Evolutionary conservation across 768 basidiomycete species (phyloP), one percentile per base, ranked within the genome.

Genomic region (Xerocomellus intermedius): DNA sequence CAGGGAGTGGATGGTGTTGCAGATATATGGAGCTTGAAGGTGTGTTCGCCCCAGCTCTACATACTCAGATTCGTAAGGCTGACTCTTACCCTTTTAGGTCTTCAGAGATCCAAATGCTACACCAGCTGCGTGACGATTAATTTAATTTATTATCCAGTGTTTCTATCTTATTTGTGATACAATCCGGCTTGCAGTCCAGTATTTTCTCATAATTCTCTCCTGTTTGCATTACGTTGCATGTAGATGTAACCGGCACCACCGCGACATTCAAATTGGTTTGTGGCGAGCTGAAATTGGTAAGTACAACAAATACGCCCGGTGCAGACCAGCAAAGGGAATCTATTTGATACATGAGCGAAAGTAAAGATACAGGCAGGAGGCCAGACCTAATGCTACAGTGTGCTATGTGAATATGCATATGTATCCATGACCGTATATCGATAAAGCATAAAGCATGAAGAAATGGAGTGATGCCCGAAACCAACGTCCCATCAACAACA

Each of bases 21-120:
- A 21, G 81, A 87, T 66, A 82, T 92, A 55, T 92, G 86, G 90
- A 77, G 77, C 70, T 74, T 85, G 52, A 87, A 88, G 79, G 86
- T 88, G n/a, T 36, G 76, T 67, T 21, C 50, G 17, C 42, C 14
- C 54, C n/a, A 42, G 7, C 24, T 24, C 9, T 35, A 16, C 32
- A 9, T 22, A 17, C 13, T 48, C 41, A n/a, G 2, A 28, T 28
- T 8, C 17, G 8, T 19, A 5, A 8, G 39, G n/a, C 35, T 59
- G 32, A 57, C 36, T 33, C 36, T 38, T 26, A 21, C 19, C 17
- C 10, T 36, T 19, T 9, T 37, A 81, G 79, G 74, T 81, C 30
- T 81, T 72, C 63, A 74, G 74, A 44, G 79, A 80, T 63, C 75
- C 76, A 8, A 63, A 74, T 49, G 74, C 75, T 28, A 48, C 60